phyloP scores from a whole-genome alignment of 371 early-diverging fungal species.

The Actinomortierella ambigua region DNA sequence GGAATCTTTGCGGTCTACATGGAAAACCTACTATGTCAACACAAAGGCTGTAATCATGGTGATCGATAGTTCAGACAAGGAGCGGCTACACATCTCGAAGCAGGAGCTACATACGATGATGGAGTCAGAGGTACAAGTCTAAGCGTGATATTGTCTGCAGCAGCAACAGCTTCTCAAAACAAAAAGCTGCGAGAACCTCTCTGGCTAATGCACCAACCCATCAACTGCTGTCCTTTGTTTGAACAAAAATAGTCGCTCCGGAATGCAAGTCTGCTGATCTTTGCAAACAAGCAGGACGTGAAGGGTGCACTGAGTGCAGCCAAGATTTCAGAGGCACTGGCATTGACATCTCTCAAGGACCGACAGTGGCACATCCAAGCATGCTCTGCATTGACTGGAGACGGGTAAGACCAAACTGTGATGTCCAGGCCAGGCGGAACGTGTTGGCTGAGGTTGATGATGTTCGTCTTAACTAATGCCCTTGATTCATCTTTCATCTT shows the following conservation, averaged over 20 bases:
- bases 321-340: slow-evolving; percentile 71
- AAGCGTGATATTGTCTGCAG: background rate
- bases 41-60: slow-evolving; percentile 83
- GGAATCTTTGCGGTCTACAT: slow-evolving; percentile 70
- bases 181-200: background rate
- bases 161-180: background rate
- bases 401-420: slow-evolving; percentile 55
- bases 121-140: slow-evolving; percentile 67
- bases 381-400: slow-evolving; percentile 76
- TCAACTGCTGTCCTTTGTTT: background rate
- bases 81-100: slow-evolving; percentile 66
- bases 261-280: slow-evolving; percentile 67
- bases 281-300: slow-evolving; percentile 79
- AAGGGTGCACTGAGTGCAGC: slow-evolving; percentile 70
- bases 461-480: background rate
- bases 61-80: slow-evolving; percentile 74
- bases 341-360: slow-evolving; percentile 66
- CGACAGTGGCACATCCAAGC: slow-evolving; percentile 81
- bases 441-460: no score
- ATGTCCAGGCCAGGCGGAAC: background rate
- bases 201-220: background rate
- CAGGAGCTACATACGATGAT: slow-evolving; percentile 75
- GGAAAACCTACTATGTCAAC: slow-evolving; percentile 76
- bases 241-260: slow-evolving; percentile 53
- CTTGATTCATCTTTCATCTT: slow-evolving; percentile 1